Base-by-base conservation (phyloP, 306 rosid genomes). In the Acmispon strigosus region DNA sequence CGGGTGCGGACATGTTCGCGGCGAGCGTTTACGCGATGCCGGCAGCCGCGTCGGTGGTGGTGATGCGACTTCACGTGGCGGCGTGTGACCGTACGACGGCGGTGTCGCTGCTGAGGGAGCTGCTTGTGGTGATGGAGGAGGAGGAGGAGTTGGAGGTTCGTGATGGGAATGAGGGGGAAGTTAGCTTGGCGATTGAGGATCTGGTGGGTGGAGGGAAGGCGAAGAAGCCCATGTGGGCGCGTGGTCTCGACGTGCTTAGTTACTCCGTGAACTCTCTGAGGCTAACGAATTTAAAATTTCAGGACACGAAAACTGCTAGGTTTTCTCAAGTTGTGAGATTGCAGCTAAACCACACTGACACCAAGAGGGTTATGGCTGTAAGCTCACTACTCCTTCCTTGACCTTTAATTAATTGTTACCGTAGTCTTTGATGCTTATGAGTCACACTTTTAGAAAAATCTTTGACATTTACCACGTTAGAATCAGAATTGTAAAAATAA, bases 51-150 rank as follows among this genome's bases (percentile, higher is more conserved):
- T 83, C 77, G 78, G 82, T 57, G 10, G 79, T 49, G 1, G 84
- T 77, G 54, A 49, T 87, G 44, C 42, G 88, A 53, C 74, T 85
- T 1, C 92, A 87, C 4, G 85, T 81, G 17, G 75, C 84, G 2
- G 88, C 86, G 0, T 87, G 88, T 49, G 92, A 87, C 76, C 83
- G 83, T 12, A 85, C 92, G 5, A 83, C 90, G 6, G 85, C 86
- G 2, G 84, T 55, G 27, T 62, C 88, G n/a, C 54, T 88, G 16
- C 50, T 88, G 53, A 75, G 65, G 15, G 86, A 85, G 64, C 51
- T 88, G 62, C 80, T 76, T 0, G 60, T 58, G 53, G 50, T 80
- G 59, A 55, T 63, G 56, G 2, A 6, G 13, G 69, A 22, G 4
- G 75, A 54, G 39, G 81, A 2, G 17, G 50, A 13, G 10, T 15